Evolutionary conservation across 2,329 filamentous ascomycete species (phyloP).

Genomic region (Calonectria hawksworthii): DNA sequence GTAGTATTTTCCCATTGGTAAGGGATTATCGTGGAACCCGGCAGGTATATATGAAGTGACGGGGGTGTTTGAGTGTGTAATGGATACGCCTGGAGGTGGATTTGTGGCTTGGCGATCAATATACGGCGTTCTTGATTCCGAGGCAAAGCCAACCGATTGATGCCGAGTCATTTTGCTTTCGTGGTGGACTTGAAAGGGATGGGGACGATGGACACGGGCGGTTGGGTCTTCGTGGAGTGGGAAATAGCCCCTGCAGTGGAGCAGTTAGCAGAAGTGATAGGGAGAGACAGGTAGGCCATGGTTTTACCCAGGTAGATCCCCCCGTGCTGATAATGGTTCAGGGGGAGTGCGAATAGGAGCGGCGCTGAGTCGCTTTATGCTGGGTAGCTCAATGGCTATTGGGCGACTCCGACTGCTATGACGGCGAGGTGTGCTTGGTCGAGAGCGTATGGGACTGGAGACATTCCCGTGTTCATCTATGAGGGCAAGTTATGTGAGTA

Average conservation of each 20-base stretch:
- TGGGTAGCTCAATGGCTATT: constrained; percentile 67
- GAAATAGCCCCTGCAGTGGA: constrained; percentile 67
- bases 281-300: neutral
- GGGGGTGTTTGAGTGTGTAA: constrained; percentile 55
- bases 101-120: constrained; percentile 46
- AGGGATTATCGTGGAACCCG: constrained; percentile 60
- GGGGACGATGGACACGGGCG: constrained; percentile 61
- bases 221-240: constrained; percentile 70
- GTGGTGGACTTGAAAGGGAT: constrained; percentile 61
- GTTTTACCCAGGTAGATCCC: constrained; percentile 70
- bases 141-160: constrained; percentile 51
- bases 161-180: constrained; percentile 57
- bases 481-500: constrained; percentile 26
- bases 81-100: constrained; percentile 38
- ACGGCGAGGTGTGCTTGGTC: constrained; percentile 39
- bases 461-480: constrained; percentile 38
- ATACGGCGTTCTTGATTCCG: constrained; percentile 47
- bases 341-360: constrained; percentile 59
- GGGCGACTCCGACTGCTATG: constrained; percentile 56
- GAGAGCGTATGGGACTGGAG: constrained; percentile 35
- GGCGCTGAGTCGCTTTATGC: constrained; percentile 55
- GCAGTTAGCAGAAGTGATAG: constrained; percentile 15
- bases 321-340: constrained; percentile 68
- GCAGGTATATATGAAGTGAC: constrained; percentile 66
- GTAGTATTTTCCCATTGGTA: constrained; percentile 74